Evolutionary conservation across 2,329 filamentous ascomycete species (phyloP).

Genomic region (Beauveria bassiana): DNA sequence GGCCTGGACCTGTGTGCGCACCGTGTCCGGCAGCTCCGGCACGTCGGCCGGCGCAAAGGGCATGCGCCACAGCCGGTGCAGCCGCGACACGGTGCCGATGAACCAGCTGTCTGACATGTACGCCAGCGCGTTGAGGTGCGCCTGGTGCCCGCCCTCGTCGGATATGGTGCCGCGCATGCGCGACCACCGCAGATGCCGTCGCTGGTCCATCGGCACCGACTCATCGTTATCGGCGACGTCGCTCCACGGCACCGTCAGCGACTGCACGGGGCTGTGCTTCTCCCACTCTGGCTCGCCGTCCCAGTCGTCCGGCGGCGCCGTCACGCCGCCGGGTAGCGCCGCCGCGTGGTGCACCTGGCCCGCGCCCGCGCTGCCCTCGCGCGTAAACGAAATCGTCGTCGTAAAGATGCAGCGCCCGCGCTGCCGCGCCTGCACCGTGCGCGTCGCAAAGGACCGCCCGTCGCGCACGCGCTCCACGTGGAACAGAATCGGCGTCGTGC

Average conservation of each 20-base stretch:
- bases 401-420: constrained; percentile 88
- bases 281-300: constrained; percentile 42
- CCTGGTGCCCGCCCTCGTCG: constrained; percentile 62
- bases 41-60: constrained; percentile 46
- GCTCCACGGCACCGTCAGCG: constrained; percentile 23
- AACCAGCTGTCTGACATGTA: constrained; percentile 94
- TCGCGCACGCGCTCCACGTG: constrained; percentile 92
- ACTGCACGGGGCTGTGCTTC: constrained; percentile 41
- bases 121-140: constrained; percentile 79
- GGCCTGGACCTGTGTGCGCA: constrained; percentile 28
- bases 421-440: constrained; percentile 94
- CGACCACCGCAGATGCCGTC: constrained; percentile 67
- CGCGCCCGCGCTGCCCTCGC: constrained; percentile 48
- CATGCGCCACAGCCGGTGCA: constrained; percentile 74
- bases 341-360: constrained; percentile 57
- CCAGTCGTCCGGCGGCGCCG: constrained; percentile 29
- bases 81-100: constrained; percentile 76
- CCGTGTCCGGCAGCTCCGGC: constrained; percentile 37
- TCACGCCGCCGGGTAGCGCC: constrained; percentile 42
- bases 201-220: constrained; percentile 48
- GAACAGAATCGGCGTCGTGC: constrained; percentile 80
- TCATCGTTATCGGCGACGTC: constrained; percentile 23
- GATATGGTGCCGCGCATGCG: constrained; percentile 68
- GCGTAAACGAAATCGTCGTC: constrained; percentile 83
- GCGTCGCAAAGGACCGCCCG: constrained; percentile 80